Conservation (phyloP, 2,329 filamentous ascomycete genomes). For the Aaosphaeria pasadenensis region DNA sequence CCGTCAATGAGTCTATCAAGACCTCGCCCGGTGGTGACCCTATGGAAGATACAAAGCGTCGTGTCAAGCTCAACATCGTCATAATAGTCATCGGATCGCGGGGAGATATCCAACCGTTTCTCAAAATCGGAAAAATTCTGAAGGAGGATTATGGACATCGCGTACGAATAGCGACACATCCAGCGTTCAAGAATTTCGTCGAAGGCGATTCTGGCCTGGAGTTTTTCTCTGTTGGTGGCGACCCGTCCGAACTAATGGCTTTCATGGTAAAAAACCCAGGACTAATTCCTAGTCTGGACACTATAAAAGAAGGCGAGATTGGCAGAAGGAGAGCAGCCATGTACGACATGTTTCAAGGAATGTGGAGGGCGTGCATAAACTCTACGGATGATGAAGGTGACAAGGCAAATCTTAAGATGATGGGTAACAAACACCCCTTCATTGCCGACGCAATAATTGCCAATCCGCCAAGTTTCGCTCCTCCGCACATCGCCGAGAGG, state of each 20-base stretch:
- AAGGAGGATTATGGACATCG: constrained; percentile 70
- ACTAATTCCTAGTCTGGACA: constrained; percentile 70
- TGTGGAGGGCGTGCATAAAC: constrained; percentile 76
- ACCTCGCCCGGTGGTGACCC: constrained; percentile 30
- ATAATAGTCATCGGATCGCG: constrained; percentile 81
- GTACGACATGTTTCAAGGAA: constrained; percentile 80
- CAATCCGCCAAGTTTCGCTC: constrained; percentile 75
- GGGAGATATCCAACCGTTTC: constrained; percentile 77
- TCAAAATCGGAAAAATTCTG: constrained; percentile 70
- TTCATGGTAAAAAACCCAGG: constrained; percentile 87
- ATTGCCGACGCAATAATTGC: constrained; percentile 81
- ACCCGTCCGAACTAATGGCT: constrained; percentile 78
- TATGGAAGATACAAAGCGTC: constrained; percentile 29
- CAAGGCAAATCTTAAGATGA: constrained; percentile 58
- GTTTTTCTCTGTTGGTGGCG: constrained; percentile 77
- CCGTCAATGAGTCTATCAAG: constrained; percentile 8
- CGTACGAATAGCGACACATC: constrained; percentile 76
- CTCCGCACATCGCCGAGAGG: constrained; percentile 73
- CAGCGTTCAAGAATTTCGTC: constrained; percentile 72
- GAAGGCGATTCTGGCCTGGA: constrained; percentile 70
- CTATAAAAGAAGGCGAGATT: constrained; percentile 71
- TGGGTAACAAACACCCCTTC: constrained; percentile 66
- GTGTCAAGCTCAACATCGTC: constrained; percentile 69
- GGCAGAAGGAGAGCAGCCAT: constrained; percentile 65
- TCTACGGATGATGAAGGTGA: constrained; percentile 68